These are phyloP conservation scores for Daldinia bambusicola DNA, from an alignment of 495 filamentous ascomycete genomes.

Conservation along the genomic window DNA sequence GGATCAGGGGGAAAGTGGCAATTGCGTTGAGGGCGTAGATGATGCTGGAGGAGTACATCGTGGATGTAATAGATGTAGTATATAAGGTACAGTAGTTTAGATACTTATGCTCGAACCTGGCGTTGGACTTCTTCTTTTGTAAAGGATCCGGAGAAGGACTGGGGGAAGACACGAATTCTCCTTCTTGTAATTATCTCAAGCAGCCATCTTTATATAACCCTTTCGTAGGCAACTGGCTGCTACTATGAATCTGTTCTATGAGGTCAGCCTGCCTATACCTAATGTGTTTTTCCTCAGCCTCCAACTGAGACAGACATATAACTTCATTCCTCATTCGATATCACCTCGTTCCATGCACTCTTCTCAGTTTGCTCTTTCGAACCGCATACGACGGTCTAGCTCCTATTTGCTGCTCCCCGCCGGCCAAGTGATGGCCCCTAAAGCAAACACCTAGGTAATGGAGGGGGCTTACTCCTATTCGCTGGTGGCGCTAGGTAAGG, in stretches of 20 bases:
- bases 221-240: not conserved
- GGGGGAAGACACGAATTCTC: not conserved
- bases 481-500: not conserved
- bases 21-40: not conserved
- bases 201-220: not conserved
- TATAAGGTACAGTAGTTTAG: no score
- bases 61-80: not conserved
- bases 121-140: not conserved
- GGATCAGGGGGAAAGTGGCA: not conserved
- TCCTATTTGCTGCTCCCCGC: not conserved
- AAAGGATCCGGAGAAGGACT: not conserved
- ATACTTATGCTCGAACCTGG: no score
- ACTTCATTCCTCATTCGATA: not conserved
- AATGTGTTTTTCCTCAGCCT: not conserved
- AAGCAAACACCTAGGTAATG: not conserved
- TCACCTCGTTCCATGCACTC: not conserved
- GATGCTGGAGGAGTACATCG: not conserved
- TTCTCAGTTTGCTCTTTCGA: not conserved
- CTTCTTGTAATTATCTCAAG: not conserved
- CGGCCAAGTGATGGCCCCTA: not conserved
- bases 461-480: not conserved
- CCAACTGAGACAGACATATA: not conserved
- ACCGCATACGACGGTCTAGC: not conserved
- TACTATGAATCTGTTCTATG: not conserved
- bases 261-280: not conserved